Base-by-base conservation (phyloP, 106 monocot genomes). In the Acorus calamus region DNA sequence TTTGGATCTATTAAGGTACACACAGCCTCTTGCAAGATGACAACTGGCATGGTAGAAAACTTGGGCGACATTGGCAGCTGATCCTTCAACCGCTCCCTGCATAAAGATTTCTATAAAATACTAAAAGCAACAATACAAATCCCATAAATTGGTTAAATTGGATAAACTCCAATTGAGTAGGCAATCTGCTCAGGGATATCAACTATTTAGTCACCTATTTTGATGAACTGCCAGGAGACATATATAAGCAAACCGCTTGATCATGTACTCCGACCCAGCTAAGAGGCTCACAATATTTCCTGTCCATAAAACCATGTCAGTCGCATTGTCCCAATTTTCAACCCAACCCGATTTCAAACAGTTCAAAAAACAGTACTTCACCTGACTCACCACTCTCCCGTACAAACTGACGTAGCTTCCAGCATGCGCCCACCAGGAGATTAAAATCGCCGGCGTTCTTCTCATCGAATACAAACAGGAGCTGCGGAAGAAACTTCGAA, bases 401-500 rank as follows among this genome's bases (percentile, higher is more conserved):
- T 67, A 71, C 72, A 83, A 81, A 73, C 52, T 83, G 76, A 11
- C 85, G 79, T 41, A 92, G 72, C 63, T 85, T 70, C 6, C 70
- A 70, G 54, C 85, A 85, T 14, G 71, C 72, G 59, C 78, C 70
- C 58, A 80, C 71, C 62, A 98, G 85, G 51, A 81, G 53, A 63
- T 28, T 60, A 48, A 83, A 61, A 83, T 98, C 96, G 70, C 44
- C 57, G 49, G 9, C 73, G 73, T 85, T 83, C 28, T 65, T 74
- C 52, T 74, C 78, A 50, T 76, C 79, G 64, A 87, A 81, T 73
- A 98, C 88, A 59, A 98, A 88, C 46, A 98, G 83, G 55, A 98
- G 64, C 67, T 88, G 80, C 9, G 80, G 91, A 61, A 98, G 77
- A 72, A 88, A 98, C 4, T 80, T 61, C 48, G 96, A 98, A 46